Evolutionary conservation across 768 basidiomycete genomes (phyloP), one percentile per base, ranked within the genome.

Genomic region (Lactarius deliciosus): DNA sequence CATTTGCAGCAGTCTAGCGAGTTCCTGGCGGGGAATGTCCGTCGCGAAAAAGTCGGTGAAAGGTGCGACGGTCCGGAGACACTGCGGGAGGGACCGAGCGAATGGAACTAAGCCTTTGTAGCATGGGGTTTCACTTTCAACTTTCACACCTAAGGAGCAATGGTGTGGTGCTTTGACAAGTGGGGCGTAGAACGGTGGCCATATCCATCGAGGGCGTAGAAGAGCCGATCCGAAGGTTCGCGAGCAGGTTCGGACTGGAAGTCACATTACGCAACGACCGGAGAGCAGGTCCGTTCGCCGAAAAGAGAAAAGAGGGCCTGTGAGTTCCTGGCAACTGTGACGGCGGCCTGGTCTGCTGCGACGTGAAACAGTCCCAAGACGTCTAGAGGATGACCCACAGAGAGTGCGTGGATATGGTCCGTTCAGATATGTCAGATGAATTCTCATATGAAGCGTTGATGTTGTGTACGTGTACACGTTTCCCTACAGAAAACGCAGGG

Each of bases 31-130:
- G 57, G 65, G 55, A 61, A 57, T 20, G 18, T 20, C 45, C 40
- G 40, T 59, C 61, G 65, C 65, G 57, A 63, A 25, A 63, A 66
- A 54, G 65, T 66, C 65, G 65, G 61, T 15, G 22, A n/a, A 30
- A 66, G 56, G 36, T 11, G 32, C 25, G 28, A 43, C 34, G 55
- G 45, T n/a, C 60, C 60, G 57, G 61, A 54, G 30, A 53, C 22
- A 63, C 47, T 47, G 38, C 47, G 61, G 65, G 41, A 57, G n/a
- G 28, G 43, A 15, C 25, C 20, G 45, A 47, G n/a, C 8, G 57
- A 22, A 41, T 6, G 54, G 16, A 15, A 32, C 30, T 47, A 40
- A 32, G 53, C 32, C 60, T 36, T 61, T 61, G 60, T 61, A 47
- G 55, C 65, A 66, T 57, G 57, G 45, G 50, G 60, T 57, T 50